Percentiles rank a stretch among this genome's conserved stretches.
These are phyloP conservation scores for Angomonas ambiguus DNA, from an alignment of 208 protist genomes.

Conservation along the genomic window DNA sequence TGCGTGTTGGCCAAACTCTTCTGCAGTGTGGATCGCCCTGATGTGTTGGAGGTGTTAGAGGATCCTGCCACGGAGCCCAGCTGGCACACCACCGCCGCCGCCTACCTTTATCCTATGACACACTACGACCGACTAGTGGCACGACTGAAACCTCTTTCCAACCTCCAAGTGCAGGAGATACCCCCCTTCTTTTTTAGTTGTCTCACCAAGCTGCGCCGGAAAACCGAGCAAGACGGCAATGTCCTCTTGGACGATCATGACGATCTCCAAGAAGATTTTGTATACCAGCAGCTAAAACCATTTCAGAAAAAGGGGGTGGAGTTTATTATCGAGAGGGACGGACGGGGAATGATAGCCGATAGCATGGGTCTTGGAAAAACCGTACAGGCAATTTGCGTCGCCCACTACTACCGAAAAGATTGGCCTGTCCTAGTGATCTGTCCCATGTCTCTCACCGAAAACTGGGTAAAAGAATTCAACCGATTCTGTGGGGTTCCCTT, in stretches of 20 bases:
- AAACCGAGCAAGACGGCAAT: slow-evolving; percentile 28
- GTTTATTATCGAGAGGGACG: slow-evolving; percentile 71
- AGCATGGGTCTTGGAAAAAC: slow-evolving; percentile 98
- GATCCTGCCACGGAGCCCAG: slow-evolving; percentile 37
- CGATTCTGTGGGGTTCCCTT: slow-evolving; percentile 78
- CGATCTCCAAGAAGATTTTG: slow-evolving; percentile 51
- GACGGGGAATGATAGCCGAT: slow-evolving; percentile 92
- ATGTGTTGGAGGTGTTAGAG: slow-evolving; percentile 28
- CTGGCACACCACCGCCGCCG: slow-evolving; percentile 47
- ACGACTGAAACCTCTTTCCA: slow-evolving; percentile 26
- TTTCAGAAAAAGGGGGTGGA: slow-evolving; percentile 82
- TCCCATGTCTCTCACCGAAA: slow-evolving; percentile 89
- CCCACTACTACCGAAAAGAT: slow-evolving; percentile 87
- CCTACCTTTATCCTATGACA: slow-evolving; percentile 66
- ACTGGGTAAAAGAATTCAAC: slow-evolving; percentile 91
- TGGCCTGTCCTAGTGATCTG: slow-evolving; percentile 95
- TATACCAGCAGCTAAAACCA: slow-evolving; percentile 63
- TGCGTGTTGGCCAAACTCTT: slow-evolving; percentile 26
- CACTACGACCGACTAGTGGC: slow-evolving; percentile 44
- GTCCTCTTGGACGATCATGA: slow-evolving; percentile 25
- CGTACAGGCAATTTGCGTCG: slow-evolving; percentile 92
- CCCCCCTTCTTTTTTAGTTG: slow-evolving; percentile 79
- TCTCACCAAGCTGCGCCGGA: slow-evolving; percentile 35
- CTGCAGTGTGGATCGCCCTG: slow-evolving; percentile 12
- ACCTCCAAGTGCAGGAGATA: slow-evolving; percentile 51